Evolutionary conservation across 306 rosid genomes (phyloP).

Genomic region (Citrullus mucosospermus): DNA sequence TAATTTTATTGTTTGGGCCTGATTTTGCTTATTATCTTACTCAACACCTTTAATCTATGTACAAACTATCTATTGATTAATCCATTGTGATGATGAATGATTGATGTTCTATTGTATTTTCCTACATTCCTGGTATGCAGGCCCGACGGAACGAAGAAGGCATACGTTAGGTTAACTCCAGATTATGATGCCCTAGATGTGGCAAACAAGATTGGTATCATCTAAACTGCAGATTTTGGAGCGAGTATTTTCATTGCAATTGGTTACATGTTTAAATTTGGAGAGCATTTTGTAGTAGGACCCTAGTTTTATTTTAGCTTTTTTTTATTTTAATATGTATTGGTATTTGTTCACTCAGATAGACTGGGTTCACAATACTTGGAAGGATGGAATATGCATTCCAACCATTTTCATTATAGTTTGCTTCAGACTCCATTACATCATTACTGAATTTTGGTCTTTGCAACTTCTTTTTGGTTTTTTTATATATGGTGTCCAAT

Average conservation of each 20-base stretch:
- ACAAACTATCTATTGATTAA: background rate
- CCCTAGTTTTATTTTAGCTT: background rate
- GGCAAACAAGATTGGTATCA: constrained; percentile 6
- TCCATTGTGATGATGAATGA: background rate
- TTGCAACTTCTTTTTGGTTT: background rate
- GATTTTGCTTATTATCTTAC: background rate
- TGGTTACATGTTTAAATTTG: constrained; percentile 3
- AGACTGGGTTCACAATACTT: constrained; percentile 7
- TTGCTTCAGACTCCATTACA: background rate
- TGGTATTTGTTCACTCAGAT: background rate
- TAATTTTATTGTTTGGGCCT: background rate
- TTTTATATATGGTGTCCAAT: background rate
- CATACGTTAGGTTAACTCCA: constrained; percentile 2
- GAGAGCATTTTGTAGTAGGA: background rate
- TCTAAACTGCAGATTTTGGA: background rate
- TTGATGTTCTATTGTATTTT: background rate
- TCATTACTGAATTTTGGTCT: background rate
- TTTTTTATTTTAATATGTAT: background rate
- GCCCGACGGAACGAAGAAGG: constrained; percentile 3
- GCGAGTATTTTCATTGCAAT: background rate
- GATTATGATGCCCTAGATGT: constrained; percentile 6
- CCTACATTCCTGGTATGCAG: background rate
- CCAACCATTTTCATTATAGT: background rate
- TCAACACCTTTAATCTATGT: background rate
- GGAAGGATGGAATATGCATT: background rate